Percentiles rank a stretch among this genome's conserved stretches.
Conservation (phyloP, 2,329 filamentous ascomycete genomes). For the Zymoseptoria ardabiliae region DNA sequence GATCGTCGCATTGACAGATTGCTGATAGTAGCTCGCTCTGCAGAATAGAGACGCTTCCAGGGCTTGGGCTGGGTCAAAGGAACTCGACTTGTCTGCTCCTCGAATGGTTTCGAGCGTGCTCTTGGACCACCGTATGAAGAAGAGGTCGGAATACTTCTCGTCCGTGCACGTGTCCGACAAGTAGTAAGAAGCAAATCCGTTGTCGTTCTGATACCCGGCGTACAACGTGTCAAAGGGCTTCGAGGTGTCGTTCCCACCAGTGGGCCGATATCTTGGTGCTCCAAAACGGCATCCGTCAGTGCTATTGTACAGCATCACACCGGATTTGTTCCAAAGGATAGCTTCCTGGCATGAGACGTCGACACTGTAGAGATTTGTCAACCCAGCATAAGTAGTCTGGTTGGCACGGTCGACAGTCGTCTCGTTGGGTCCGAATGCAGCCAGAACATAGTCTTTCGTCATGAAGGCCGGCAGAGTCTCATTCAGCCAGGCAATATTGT, state of each 20-base stretch:
- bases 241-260: slow-evolving; percentile 29
- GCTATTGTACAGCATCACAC: slow-evolving; percentile 14
- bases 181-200: slow-evolving; percentile 29
- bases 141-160: slow-evolving; percentile 31
- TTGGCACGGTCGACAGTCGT: slow-evolving; percentile 6
- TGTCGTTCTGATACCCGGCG: slow-evolving; percentile 36
- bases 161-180: slow-evolving; percentile 30
- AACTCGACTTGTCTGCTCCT: not conserved
- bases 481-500: slow-evolving; percentile 41
- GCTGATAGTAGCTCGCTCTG: slow-evolving; percentile 39
- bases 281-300: slow-evolving; percentile 21
- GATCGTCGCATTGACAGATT: slow-evolving; percentile 39
- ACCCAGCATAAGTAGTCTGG: slow-evolving; percentile 25
- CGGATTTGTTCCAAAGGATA: not conserved
- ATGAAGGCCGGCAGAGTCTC: slow-evolving; percentile 42
- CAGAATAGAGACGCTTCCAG: slow-evolving; percentile 37
- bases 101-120: not conserved
- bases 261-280: slow-evolving; percentile 25
- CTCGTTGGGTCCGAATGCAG: slow-evolving; percentile 35
- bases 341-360: slow-evolving; percentile 30
- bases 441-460: slow-evolving; percentile 35
- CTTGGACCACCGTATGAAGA: slow-evolving; percentile 30
- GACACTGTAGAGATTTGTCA: slow-evolving; percentile 28
- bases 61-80: not conserved
- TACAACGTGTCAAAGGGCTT: slow-evolving; percentile 31